A percentile compares a stretch with the other conserved stretches of the same genome.
Conservation (phyloP, 768 basidiomycete species). For the Leccinellum rugosiceps region DNA sequence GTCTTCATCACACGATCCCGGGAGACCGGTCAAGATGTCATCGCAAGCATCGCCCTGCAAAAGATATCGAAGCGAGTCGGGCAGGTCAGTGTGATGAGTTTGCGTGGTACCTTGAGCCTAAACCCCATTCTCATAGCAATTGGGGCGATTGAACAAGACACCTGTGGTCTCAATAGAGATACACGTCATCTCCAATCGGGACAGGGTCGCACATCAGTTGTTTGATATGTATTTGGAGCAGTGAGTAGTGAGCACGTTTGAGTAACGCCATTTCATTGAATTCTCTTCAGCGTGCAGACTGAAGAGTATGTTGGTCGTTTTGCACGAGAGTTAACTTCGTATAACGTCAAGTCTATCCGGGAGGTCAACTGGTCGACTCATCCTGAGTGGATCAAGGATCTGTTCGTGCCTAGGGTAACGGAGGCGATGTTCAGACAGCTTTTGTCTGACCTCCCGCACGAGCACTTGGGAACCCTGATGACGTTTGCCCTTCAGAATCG, state of each 20-base stretch:
- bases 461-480: slow-evolving; percentile 18
- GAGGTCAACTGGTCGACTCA: slow-evolving; percentile 40
- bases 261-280: not conserved
- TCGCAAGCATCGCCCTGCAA: slow-evolving; percentile 58
- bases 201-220: slow-evolving; percentile 60
- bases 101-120: too few species aligned
- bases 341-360: slow-evolving; percentile 39
- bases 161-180: slow-evolving; percentile 55
- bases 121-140: slow-evolving; percentile 42
- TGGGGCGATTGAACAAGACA: slow-evolving; percentile 52
- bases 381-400: slow-evolving; percentile 30
- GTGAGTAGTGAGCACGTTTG: slow-evolving; percentile 45
- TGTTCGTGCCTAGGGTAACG: slow-evolving; percentile 27
- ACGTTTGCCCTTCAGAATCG: slow-evolving; percentile 41
- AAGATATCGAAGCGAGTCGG: slow-evolving; percentile 56
- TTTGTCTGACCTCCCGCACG: slow-evolving; percentile 19
- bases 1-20: slow-evolving; percentile 51
- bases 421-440: slow-evolving; percentile 19
- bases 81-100: slow-evolving; percentile 35
- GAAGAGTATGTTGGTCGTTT: slow-evolving; percentile 48
- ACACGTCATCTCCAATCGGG: slow-evolving; percentile 68
- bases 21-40: slow-evolving; percentile 44
- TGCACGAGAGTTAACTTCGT: slow-evolving; percentile 39
- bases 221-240: slow-evolving; percentile 69
- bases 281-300: slow-evolving; percentile 40